Evolutionary conservation across 2,329 filamentous ascomycete species (phyloP), one percentile per base, ranked within the genome.

Genomic region (Tolypocladium paradoxum): DNA sequence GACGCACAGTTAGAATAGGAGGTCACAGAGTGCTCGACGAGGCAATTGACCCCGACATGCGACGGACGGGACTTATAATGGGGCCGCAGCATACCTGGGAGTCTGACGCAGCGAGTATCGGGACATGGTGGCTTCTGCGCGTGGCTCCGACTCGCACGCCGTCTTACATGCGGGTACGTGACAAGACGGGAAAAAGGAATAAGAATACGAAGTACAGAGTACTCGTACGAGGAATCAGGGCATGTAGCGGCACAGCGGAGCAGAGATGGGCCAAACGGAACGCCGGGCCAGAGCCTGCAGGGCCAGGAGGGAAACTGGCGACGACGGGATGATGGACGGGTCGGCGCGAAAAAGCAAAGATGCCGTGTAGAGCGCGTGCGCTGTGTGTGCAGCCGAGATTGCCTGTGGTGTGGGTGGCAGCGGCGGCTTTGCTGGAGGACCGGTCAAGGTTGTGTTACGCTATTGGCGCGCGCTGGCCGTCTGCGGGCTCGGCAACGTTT

Each of bases 51-150:
- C n/a, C 20, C 6, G 14, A 16, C 8, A 29, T 18, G 22, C 38
- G 38, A 29, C 34, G 24, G 16, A 38, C 11, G 14, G 4, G 43
- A 50, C 37, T 9, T 11, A 33, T 2, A 18, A 31, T n/a, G 38
- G 37, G 16, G 9, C 12, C 2, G 43, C 11, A 14, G 52, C 62
- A 55, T 57, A 66, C 65, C 58, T 65, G 8, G 64, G 64, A 36
- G 63, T 66, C 53, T 65, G 62, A 34, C 64, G 60, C 14, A 66
- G 56, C n/a, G 64, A 66, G 53, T 66, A 66, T 54, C 61, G 55
- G 45, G 61, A 60, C 60, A 63, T 63, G 52, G 47, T 55, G 43
- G 54, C 36, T 38, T 27, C 49, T 1, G 11, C n/a, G 14, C 14
- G 35, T 14, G 34, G 48, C 22, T 6, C 14, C 33, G 6, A 24